Conservation (phyloP, 2,329 filamentous ascomycete genomes). For the Pyrenochaeta sp. region DNA sequence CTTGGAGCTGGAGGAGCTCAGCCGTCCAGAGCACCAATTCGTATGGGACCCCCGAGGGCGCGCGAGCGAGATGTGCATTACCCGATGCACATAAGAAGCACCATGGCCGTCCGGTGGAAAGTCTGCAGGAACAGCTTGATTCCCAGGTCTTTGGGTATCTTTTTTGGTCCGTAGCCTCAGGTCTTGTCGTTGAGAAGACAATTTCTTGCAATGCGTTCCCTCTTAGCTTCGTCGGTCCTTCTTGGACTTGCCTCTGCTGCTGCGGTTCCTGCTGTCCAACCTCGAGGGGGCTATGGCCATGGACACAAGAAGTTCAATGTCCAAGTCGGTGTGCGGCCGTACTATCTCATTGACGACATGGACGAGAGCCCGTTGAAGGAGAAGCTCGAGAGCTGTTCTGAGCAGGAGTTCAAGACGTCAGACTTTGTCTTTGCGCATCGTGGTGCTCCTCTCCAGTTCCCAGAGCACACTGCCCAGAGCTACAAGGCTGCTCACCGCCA, state of each 20-base stretch:
- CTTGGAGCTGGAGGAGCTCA: conserved; percentile 12
- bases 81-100: conserved; percentile 33
- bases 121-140: conserved; percentile 27
- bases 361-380: conserved; percentile 46
- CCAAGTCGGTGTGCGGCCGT: conserved; percentile 46
- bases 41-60: conserved; percentile 12
- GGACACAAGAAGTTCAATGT: conserved; percentile 38
- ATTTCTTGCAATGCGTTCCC: conserved; percentile 34
- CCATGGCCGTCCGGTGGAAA: conserved; percentile 6
- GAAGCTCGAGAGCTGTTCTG: conserved; percentile 47
- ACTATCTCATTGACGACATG: conserved; percentile 49
- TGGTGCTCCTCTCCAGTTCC: conserved; percentile 46
- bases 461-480: conserved; percentile 43
- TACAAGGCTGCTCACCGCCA: conserved; percentile 43
- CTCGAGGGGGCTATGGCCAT: conserved; percentile 20
- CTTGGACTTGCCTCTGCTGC: conserved; percentile 38
- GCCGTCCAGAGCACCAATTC: conserved; percentile 15
- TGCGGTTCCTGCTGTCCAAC: conserved; percentile 34
- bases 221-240: conserved; percentile 35
- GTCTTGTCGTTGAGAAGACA: conserved; percentile 9
- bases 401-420: conserved; percentile 43
- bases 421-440: conserved; percentile 48
- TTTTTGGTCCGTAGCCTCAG: no score
- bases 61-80: conserved; percentile 4
- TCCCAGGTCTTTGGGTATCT: conserved; percentile 11